These are phyloP conservation scores for Tylopilus balloui DNA, from an alignment of 768 basidiomycete genomes.

Conservation along the genomic window DNA sequence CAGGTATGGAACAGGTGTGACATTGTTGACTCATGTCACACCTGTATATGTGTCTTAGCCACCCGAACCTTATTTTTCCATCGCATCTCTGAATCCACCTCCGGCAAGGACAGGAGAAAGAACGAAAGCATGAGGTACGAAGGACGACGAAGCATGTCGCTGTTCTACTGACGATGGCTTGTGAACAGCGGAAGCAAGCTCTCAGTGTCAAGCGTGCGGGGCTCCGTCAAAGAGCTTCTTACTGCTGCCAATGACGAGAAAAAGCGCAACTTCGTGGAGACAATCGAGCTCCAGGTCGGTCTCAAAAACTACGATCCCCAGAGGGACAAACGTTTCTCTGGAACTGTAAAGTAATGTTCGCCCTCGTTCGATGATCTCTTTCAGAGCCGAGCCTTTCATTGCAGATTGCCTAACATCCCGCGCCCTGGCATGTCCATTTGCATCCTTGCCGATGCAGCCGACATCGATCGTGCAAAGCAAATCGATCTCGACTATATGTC, in stretches of 20 bases:
- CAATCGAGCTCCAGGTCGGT: constrained; percentile 93
- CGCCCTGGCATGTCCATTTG: constrained; percentile 99
- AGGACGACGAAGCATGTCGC: background rate
- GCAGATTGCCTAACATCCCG: constrained; percentile 91
- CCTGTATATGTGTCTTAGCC: constrained; percentile 32
- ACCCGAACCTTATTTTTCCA: constrained; percentile 28
- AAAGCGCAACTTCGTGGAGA: constrained; percentile 93
- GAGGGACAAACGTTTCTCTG: constrained; percentile 99
- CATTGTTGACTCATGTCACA: constrained; percentile 28
- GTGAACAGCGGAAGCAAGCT: constrained; percentile 60
- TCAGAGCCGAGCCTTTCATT: background rate
- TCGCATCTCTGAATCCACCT: constrained; percentile 23
- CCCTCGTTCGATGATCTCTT: background rate
- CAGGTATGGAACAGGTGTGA: constrained; percentile 9
- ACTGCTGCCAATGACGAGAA: constrained; percentile 81
- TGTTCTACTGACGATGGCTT: background rate
- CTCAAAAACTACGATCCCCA: constrained; percentile 99
- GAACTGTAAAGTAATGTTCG: constrained; percentile 81
- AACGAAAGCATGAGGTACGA: constrained; percentile 31
- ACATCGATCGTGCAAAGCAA: constrained; percentile 98
- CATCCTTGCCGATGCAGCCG: constrained; percentile 98
- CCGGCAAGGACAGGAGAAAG: constrained; percentile 14
- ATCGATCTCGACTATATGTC: constrained; percentile 99
- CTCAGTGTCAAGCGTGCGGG: constrained; percentile 99
- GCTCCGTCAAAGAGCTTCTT: constrained; percentile 88